Evolutionary conservation across 495 filamentous ascomycete genomes (phyloP).

Genomic region (Xylaria nigripes): DNA sequence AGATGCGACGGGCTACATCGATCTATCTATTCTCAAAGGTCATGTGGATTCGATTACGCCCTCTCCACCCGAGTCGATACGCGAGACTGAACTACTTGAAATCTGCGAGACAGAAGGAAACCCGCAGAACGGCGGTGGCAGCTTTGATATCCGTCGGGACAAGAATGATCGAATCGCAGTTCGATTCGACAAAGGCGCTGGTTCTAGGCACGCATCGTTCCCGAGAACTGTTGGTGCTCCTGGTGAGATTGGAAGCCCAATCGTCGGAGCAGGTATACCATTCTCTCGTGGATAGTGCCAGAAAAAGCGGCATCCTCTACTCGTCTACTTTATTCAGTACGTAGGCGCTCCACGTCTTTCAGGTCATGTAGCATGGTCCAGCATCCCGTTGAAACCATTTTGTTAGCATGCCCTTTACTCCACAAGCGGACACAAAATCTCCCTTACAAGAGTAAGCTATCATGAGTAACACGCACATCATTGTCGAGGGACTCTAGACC

Average conservation of each 20-base stretch:
- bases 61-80: conserved; percentile 47
- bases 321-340: background rate
- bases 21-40: conserved; percentile 54
- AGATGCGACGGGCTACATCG: conserved; percentile 51
- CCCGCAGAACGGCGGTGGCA: conserved; percentile 77
- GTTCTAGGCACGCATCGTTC: conserved; percentile 14
- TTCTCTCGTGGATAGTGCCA: conserved; percentile 2
- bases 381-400: background rate
- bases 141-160: conserved; percentile 56
- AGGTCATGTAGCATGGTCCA: background rate
- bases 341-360: background rate
- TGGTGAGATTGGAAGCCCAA: conserved; percentile 46
- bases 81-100: conserved; percentile 67
- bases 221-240: conserved; percentile 34
- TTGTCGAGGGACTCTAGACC: conserved; percentile 6
- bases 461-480: conserved; percentile 9
- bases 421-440: background rate
- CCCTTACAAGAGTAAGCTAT: background rate
- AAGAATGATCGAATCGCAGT: conserved; percentile 46
- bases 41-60: conserved; percentile 56
- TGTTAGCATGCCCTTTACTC: background rate
- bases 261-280: conserved; percentile 40
- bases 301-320: background rate
- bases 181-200: conserved; percentile 24
- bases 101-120: conserved; percentile 91